Evolutionary conservation across 176 grass and related monocot species (phyloP).

Genomic region (Alopecurus myosuroides): DNA sequence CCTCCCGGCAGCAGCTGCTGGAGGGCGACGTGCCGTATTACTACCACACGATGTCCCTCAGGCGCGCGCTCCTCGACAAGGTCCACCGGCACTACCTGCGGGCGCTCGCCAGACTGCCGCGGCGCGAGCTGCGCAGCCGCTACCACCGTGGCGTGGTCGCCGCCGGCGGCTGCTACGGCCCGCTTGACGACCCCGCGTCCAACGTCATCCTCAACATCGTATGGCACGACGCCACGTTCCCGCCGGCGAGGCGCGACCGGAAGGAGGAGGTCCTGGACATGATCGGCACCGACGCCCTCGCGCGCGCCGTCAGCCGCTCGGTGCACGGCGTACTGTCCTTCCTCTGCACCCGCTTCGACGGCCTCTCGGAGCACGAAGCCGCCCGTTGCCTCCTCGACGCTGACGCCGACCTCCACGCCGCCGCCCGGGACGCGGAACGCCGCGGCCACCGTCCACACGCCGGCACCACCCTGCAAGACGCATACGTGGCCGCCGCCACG

Average conservation of each 20-base stretch:
- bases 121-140: neutral
- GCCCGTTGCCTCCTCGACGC: neutral
- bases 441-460: neutral
- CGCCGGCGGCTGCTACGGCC: neutral
- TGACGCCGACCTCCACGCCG: neutral
- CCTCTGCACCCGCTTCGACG: neutral
- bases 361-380: neutral
- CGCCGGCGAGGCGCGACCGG: neutral
- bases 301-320: neutral
- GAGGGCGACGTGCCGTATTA: neutral
- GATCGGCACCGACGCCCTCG: neutral
- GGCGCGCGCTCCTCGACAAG: neutral
- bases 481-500: neutral
- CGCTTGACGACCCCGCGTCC: neutral
- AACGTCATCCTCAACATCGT: neutral
- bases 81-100: neutral
- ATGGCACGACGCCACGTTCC: neutral
- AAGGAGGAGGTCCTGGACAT: neutral
- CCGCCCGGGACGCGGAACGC: neutral
- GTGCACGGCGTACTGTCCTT: neutral
- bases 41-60: neutral
- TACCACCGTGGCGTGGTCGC: neutral
- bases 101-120: neutral
- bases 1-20: neutral
- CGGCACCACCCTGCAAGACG: neutral